Evolutionary conservation across 2,329 filamentous ascomycete genomes (phyloP), one percentile per base, ranked within the genome.

Genomic region (Thelonectria blattea): DNA sequence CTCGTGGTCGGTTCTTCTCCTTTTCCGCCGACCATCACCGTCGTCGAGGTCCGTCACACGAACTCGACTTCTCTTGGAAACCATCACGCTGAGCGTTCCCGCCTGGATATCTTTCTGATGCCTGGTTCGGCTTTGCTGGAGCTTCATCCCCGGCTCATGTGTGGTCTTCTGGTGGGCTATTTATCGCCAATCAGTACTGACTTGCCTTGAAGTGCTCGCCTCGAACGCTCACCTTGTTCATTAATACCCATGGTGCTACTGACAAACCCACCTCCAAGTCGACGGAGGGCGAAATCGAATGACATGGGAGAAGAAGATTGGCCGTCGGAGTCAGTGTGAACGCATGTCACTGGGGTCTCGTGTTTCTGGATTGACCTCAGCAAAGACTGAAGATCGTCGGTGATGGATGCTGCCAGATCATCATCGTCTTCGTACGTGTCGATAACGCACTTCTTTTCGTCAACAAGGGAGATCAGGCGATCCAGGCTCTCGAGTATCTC

Each of bases 31-130:
- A 17, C 4, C 24, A 10, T 22, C n/a, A 1, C 17, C 14, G 2
- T 14, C 2, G 1, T 60, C 14, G 6, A 17, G 12, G 2, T 20
- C 45, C 1, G 8, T 24, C 20, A 3, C 1, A 17, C 17, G 3
- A 8, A 30, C 14, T 30, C 52, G 42, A n/a, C 50, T 56, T 7
- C 58, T 34, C n/a, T 66, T 64, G 10, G 45, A 41, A 2, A 52
- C 10, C 9, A 17, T 18, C 1, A 65, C 17, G 3, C 24, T 62
- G 2, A 51, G 8, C 8, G 14, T 62, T 2, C 56, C 34, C 14
- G 37, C 30, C 6, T 37, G 39, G 12, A 53, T 34, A n/a, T 52
- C 32, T 18, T 17, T 51, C 37, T 46, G 27, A 17, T 20, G 20
- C 1, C 39, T 39, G 12, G 9, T 45, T 37, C 51, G 39, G 4